Percentiles rank a stretch among this genome's conserved stretches.
Evolutionary conservation across 495 filamentous ascomycete genomes (phyloP).

Genomic region (Tuber umbilicatum): DNA sequence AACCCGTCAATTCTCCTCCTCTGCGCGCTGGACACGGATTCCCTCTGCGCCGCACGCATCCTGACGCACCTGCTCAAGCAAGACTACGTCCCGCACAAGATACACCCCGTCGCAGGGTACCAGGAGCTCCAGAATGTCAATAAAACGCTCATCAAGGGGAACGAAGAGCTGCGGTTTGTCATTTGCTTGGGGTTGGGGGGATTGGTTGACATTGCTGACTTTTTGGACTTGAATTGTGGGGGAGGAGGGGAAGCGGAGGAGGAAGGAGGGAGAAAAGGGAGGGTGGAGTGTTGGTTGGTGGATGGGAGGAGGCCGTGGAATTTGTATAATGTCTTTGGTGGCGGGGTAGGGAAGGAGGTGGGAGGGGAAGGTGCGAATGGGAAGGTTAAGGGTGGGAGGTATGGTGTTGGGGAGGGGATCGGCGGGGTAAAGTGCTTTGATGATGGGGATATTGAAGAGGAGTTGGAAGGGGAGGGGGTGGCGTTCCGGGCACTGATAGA

Average conservation of each 20-base stretch:
- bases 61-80: constrained; percentile 83
- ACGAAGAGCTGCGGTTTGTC: constrained; percentile 51
- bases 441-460: constrained; percentile 91
- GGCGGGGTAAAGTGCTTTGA: constrained; percentile 56
- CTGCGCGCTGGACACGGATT: constrained; percentile 88
- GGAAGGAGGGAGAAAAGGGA: constrained; percentile 44
- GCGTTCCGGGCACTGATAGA: constrained; percentile 74
- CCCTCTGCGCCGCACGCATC: constrained; percentile 91
- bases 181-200: constrained; percentile 90
- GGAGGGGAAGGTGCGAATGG: constrained; percentile 51
- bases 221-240: constrained; percentile 59
- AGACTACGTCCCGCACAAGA: constrained; percentile 98
- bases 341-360: constrained; percentile 49
- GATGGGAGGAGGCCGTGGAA: constrained; percentile 94
- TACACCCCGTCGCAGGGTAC: constrained; percentile 89
- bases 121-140: constrained; percentile 61
- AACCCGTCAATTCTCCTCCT: constrained; percentile 88
- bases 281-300: constrained; percentile 87
- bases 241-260: constrained; percentile 26
- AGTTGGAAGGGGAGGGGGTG: constrained; percentile 63
- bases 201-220: constrained; percentile 70
- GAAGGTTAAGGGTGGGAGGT: constrained; percentile 53
- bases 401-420: constrained; percentile 35
- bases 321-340: constrained; percentile 81
- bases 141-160: constrained; percentile 29